These are phyloP conservation scores for Saccharomyces jurei DNA, from an alignment of 805 yeast species.

Conservation along the genomic window DNA sequence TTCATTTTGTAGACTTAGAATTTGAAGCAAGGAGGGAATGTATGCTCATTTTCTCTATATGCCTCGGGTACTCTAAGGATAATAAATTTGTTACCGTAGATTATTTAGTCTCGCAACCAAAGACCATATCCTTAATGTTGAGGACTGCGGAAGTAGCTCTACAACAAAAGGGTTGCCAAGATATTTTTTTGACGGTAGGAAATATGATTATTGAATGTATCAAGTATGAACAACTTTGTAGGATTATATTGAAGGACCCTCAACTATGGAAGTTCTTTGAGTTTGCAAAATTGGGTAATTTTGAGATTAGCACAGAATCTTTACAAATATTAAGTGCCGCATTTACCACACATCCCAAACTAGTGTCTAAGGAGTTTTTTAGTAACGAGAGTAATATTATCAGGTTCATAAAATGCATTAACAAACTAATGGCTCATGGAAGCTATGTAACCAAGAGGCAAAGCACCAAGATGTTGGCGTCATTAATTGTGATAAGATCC, in stretches of 20 bases:
- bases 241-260: conserved; percentile 49
- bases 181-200: conserved; percentile 67
- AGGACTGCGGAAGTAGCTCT: conserved; percentile 60
- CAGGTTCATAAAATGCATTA: conserved; percentile 53
- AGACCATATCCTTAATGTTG: conserved; percentile 52
- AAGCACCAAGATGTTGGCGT: conserved; percentile 66
- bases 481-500: conserved; percentile 59
- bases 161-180: conserved; percentile 29
- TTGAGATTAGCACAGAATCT: conserved; percentile 87
- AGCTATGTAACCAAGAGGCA: conserved; percentile 93
- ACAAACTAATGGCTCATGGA: conserved; percentile 60
- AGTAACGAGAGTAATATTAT: conserved; percentile 41
- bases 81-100: conserved; percentile 81
- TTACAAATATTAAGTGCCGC: conserved; percentile 69
- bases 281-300: conserved; percentile 65
- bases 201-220: conserved; percentile 78
- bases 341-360: conserved; percentile 57
- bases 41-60: conserved; percentile 57
- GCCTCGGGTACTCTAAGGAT: conserved; percentile 72
- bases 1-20: conserved; percentile 58
- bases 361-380: conserved; percentile 62
- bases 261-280: conserved; percentile 77
- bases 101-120: conserved; percentile 61
- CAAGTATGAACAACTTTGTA: conserved; percentile 63
- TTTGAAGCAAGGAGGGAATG: conserved; percentile 89